Percentiles rank a stretch among this genome's conserved stretches.
phyloP scores from a whole-genome alignment of 768 basidiomycete species.

The Boletellus sp. region DNA sequence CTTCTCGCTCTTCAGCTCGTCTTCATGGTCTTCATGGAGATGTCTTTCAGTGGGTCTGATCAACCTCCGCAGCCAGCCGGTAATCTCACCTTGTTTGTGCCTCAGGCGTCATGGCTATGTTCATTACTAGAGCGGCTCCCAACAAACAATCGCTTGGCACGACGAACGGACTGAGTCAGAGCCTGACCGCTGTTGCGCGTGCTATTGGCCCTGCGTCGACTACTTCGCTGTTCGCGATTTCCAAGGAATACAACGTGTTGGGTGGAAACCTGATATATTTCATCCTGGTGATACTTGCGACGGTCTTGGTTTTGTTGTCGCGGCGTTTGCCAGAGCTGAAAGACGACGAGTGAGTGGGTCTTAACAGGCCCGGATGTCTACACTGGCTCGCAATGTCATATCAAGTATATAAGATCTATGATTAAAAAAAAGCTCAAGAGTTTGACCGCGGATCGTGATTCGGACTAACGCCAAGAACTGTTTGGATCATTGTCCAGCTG shows the following conservation, averaged over 20 bases:
- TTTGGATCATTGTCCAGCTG: too few relatives aligned
- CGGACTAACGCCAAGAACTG: too few relatives aligned
- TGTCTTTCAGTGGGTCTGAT: slow-evolving; percentile 37
- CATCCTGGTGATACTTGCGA: slow-evolving; percentile 33
- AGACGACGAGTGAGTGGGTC: not conserved
- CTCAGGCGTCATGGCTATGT: slow-evolving; percentile 51
- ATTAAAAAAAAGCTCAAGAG: too few relatives aligned
- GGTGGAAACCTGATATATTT: slow-evolving; percentile 50
- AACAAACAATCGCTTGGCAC: slow-evolving; percentile 51
- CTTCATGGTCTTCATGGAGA: slow-evolving; percentile 33
- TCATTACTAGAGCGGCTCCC: slow-evolving; percentile 49
- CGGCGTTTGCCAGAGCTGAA: slow-evolving; percentile 18
- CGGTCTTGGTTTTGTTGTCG: slow-evolving; percentile 17
- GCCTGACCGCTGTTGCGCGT: slow-evolving; percentile 40
- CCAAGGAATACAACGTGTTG: slow-evolving; percentile 44
- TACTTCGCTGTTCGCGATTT: slow-evolving; percentile 50
- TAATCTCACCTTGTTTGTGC: not conserved
- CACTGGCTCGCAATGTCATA: too few relatives aligned
- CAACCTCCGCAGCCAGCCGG: not conserved
- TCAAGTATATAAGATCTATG: too few relatives aligned
- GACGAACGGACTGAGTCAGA: slow-evolving; percentile 56
- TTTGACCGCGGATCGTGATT: too few relatives aligned
- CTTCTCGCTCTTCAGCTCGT: slow-evolving; percentile 29
- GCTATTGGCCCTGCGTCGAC: slow-evolving; percentile 46
- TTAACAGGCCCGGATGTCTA: too few relatives aligned